Base-by-base conservation (phyloP, 257 asterid genomes). In the Thymus quinquecostatus region DNA sequence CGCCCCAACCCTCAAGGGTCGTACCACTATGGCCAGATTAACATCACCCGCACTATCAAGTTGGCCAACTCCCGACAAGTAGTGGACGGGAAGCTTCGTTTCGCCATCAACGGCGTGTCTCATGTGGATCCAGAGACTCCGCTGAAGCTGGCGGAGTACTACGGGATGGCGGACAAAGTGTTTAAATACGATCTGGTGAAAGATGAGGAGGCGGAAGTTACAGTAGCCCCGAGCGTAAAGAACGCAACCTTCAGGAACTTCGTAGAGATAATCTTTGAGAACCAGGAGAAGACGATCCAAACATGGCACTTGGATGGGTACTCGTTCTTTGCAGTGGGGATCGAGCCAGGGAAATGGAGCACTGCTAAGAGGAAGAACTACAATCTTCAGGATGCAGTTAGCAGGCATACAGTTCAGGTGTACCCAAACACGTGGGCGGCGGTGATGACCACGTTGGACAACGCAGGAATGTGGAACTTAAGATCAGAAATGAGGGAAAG, bases 1-100 rank as follows among this genome's bases (percentile, higher is more conserved):
- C 85, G 91, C 0, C 91, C 88, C 51, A 86, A 83, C 85, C 91
- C 88, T 4, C 88, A 86, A 43, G 91, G 91, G 2, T 83, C 88
- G 0, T 86, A 83, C 80, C 86, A 83, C 77, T 83, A 83, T 6
- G 91, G 88, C 3, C 38, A 83, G 70, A 86, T 86, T 81, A 84
- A 83, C 72, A 81, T 86, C 82, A 86, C 91, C 66, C 86, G 85
- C 70, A 86, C 91, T 55, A 77, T 86, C 78, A 83, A 70, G 82
- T 8, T 83, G 21, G 73, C 50, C 1, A 83, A 68, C 79, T 55
- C 80, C 6, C 77, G 73, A 12, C 44, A 47, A 4, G n/a, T 51
- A 0, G 75, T 72, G 11, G 8, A 75, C 6, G 88, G 88, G 10
- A 86, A 86, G 85, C 86, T 83, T 29, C 49, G 91, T 8, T 86